Evolutionary conservation across 2,329 filamentous ascomycete genomes (phyloP).

Genomic region (Periconia macrospinosa): DNA sequence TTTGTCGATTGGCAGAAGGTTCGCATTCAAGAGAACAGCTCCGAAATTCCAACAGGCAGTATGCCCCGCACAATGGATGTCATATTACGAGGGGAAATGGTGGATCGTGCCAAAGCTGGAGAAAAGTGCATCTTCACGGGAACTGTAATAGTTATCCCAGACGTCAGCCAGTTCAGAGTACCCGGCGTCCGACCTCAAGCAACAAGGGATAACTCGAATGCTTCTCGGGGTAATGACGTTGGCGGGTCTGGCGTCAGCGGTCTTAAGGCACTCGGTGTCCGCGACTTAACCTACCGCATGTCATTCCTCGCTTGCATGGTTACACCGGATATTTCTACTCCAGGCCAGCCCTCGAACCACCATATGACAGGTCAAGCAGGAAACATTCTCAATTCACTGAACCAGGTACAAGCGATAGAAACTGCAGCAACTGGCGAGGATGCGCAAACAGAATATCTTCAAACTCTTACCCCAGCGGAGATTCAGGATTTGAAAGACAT

Average conservation of each 20-base stretch:
- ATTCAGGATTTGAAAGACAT: conserved; percentile 90
- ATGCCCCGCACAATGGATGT: conserved; percentile 99
- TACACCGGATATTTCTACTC: conserved; percentile 79
- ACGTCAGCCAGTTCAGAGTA: conserved; percentile 91
- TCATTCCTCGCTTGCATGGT: conserved; percentile 99
- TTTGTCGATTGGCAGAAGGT: conserved; percentile 99
- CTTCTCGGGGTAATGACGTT: conserved; percentile 72
- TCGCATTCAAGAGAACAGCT: conserved; percentile 96
- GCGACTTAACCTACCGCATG: conserved; percentile 91
- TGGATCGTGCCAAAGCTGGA: conserved; percentile 93
- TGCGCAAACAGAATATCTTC: conserved; percentile 83
- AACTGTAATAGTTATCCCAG: conserved; percentile 92
- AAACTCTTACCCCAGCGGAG: conserved; percentile 81
- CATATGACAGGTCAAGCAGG: conserved; percentile 71
- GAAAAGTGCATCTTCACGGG: conserved; percentile 99
- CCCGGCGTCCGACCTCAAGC: conserved; percentile 83
- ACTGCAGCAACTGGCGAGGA: conserved; percentile 71
- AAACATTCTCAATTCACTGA: conserved; percentile 84
- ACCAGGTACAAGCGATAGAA: conserved; percentile 70
- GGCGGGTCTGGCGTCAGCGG: conserved; percentile 85
- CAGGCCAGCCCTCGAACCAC: conserved; percentile 72
- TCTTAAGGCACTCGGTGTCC: conserved; percentile 88
- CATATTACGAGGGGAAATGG: conserved; percentile 93
- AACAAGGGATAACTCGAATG: conserved; percentile 77
- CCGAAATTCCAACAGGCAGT: conserved; percentile 95